Percentiles rank a stretch among this genome's conserved stretches.
phyloP scores from a whole-genome alignment of 768 basidiomycete species.

The Pisolithus sp. region DNA sequence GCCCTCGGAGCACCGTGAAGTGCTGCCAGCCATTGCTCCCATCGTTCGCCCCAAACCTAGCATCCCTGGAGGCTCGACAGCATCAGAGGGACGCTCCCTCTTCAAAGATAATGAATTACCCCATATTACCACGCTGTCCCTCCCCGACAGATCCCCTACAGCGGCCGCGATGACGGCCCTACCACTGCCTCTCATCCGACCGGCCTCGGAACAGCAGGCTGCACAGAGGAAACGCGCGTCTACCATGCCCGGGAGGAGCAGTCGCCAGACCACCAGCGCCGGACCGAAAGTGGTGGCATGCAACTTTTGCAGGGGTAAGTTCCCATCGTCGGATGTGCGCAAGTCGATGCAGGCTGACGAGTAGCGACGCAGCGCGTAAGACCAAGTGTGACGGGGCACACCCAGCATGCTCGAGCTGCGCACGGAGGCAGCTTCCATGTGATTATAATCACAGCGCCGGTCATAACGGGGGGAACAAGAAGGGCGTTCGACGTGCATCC shows the following conservation, averaged over 20 bases:
- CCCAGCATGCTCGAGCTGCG: conserved; percentile 78
- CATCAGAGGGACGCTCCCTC: conserved; percentile 34
- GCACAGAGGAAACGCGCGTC: conserved; percentile 65
- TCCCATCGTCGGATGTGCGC: neutral
- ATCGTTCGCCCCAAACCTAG: conserved; percentile 24
- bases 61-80: conserved; percentile 13
- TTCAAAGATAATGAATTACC: conserved; percentile 63
- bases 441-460: conserved; percentile 69
- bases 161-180: conserved; percentile 53
- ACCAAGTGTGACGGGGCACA: conserved; percentile 87
- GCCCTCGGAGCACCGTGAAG: conserved; percentile 41
- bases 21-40: conserved; percentile 33
- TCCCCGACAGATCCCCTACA: conserved; percentile 51
- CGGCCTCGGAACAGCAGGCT: conserved; percentile 61
- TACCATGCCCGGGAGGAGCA: conserved; percentile 58
- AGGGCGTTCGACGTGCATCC: conserved; percentile 46
- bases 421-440: conserved; percentile 67
- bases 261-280: conserved; percentile 54
- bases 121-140: conserved; percentile 63
- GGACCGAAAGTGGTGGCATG: conserved; percentile 86
- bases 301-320: conserved; percentile 81
- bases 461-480: conserved; percentile 24
- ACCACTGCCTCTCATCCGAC: conserved; percentile 56
- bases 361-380: conserved; percentile 58
- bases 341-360: conserved; percentile 2